phyloP scores from a whole-genome alignment of 768 basidiomycete species.

The Russula brevipes region DNA sequence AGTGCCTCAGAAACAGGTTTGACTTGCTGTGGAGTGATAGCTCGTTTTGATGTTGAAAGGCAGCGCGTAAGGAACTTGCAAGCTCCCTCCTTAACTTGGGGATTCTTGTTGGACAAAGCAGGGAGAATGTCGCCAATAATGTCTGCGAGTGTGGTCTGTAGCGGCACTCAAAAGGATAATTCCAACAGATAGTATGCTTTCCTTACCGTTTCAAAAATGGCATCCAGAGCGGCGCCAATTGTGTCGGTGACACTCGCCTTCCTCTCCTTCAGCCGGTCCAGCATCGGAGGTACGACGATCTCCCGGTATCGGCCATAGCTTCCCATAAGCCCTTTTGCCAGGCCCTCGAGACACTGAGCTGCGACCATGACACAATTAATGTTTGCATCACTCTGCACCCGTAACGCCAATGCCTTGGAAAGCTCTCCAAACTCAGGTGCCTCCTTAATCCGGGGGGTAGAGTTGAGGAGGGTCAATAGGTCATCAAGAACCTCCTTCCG shows the following conservation, averaged over 20 bases:
- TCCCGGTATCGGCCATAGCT: slow-evolving; percentile 74
- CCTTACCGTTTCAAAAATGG: slow-evolving; percentile 76
- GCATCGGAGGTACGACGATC: slow-evolving; percentile 63
- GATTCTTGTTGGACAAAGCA: slow-evolving; percentile 84
- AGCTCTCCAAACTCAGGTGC: slow-evolving; percentile 72
- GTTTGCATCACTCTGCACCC: slow-evolving; percentile 87
- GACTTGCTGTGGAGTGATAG: slow-evolving; percentile 70
- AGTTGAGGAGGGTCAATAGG: slow-evolving; percentile 60
- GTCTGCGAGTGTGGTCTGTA: slow-evolving; percentile 72
- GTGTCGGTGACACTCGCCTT: slow-evolving; percentile 88
- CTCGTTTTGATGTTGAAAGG: slow-evolving; percentile 61
- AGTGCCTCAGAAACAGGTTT: slow-evolving; percentile 78
- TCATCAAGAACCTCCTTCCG: slow-evolving; percentile 89
- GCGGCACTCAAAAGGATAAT: slow-evolving; percentile 16
- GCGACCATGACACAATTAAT: slow-evolving; percentile 92
- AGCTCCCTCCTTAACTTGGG: slow-evolving; percentile 92
- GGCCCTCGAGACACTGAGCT: slow-evolving; percentile 74
- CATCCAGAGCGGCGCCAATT: slow-evolving; percentile 83
- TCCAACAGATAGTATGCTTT: slow-evolving; percentile 6
- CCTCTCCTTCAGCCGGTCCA: slow-evolving; percentile 91
- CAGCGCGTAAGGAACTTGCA: slow-evolving; percentile 81
- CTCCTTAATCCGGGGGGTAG: slow-evolving; percentile 74
- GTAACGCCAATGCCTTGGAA: slow-evolving; percentile 65
- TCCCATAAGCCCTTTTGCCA: slow-evolving; percentile 75
- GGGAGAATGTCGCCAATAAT: slow-evolving; percentile 77